Evolutionary conservation across 495 filamentous ascomycete species (phyloP).

Genomic region (Penicillium cinerascens): DNA sequence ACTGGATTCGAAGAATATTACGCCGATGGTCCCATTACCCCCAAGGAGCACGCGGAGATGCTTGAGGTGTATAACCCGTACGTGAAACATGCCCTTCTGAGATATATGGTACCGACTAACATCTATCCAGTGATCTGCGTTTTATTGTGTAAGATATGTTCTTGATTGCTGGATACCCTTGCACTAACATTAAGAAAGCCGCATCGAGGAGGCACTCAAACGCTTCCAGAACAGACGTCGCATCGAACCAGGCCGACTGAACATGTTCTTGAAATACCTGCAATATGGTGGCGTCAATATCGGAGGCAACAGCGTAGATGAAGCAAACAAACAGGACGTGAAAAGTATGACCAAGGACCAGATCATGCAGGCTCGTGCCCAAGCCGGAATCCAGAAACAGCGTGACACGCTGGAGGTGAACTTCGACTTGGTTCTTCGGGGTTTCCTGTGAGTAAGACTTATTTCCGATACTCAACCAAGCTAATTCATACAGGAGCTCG

Average conservation of each 20-base stretch:
- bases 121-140: conserved; percentile 28
- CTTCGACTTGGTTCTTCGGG: conserved; percentile 71
- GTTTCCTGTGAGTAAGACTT: conserved; percentile 61
- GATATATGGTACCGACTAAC: neutral
- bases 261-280: conserved; percentile 76
- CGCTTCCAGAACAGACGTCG: conserved; percentile 74
- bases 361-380: conserved; percentile 46
- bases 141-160: conserved; percentile 37
- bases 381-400: conserved; percentile 25
- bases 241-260: conserved; percentile 56
- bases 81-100: neutral
- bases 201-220: conserved; percentile 82
- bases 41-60: conserved; percentile 60
- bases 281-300: conserved; percentile 76
- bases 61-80: conserved; percentile 49
- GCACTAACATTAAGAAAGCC: conserved; percentile 37
- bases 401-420: conserved; percentile 65
- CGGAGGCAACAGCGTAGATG: conserved; percentile 65
- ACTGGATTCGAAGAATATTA: conserved; percentile 71
- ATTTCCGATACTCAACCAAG: neutral
- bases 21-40: conserved; percentile 74
- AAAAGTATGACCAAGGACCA: conserved; percentile 58
- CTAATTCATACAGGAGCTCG: conserved; percentile 35
- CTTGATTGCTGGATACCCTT: neutral
- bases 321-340: conserved; percentile 42